Base-by-base conservation (phyloP, 2,329 filamentous ascomycete species). In the Amauroascus verrucosus region DNA sequence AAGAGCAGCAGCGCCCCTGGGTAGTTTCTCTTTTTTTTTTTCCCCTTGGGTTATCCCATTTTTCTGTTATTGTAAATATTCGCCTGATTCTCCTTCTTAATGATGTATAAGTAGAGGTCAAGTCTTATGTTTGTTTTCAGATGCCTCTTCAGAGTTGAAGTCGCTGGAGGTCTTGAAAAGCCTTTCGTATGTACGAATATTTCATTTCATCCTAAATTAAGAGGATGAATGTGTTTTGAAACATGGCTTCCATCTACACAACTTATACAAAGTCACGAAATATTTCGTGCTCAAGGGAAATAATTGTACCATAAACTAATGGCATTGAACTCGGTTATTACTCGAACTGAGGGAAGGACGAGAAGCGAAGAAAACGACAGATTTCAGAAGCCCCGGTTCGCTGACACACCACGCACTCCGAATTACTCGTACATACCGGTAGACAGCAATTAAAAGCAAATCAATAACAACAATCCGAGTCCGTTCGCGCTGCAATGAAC, bases 51-150 rank as follows among this genome's bases (percentile, higher is more conserved):
- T 24, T 22, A 22, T 41, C 6, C 20, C 20, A 20, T 46, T 46
- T 33, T n/a, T 8, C 14, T 43, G 5, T 47, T 26, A 2, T n/a
- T 48, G 16, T 18, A 26, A 11, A 20, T 33, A 16, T 33, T 24
- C 4, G 9, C 14, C 24, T 26, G 28, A 7, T 35, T 37, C 4
- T 22, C 16, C 28, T 38, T 48, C 46, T 38, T 14, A 26, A 37
- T 26, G n/a, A 38, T 48, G 46, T 48, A 48, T 48, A 48, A 48
- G 18, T 48, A 48, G 37, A 26, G 9, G 13, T 8, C 20, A 26
- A 24, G 7, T 24, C 11, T 37, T 48, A n/a, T 33, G 22, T 16
- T 33, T 46, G 7, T 20, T 8, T 8, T 30, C 9, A 30, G 9
- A 5, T 30, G 26, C 9, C 26, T 9, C 26, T 9, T 4, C 9